Percentiles rank a stretch among this genome's conserved stretches.
Evolutionary conservation across 2,329 filamentous ascomycete species (phyloP).

Genomic region (Fusarium nanum): DNA sequence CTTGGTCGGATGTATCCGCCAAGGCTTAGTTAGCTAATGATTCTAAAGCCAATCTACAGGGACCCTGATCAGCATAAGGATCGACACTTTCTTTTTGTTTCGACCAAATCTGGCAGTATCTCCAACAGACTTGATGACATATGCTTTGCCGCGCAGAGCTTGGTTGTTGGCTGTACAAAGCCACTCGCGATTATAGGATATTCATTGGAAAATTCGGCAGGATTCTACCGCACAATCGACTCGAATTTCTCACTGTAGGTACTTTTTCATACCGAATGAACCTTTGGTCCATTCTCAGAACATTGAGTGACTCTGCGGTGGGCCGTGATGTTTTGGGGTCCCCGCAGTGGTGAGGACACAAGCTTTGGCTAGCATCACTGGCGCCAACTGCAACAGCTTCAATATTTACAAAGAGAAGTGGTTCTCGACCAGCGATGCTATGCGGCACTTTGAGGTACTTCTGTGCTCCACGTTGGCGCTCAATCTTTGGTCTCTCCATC

Average conservation of each 20-base stretch:
- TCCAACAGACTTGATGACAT: not conserved
- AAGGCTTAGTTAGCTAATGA: not conserved
- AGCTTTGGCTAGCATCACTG: conserved; percentile 33
- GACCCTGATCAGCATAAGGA: conserved; percentile 38
- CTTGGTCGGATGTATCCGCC: conserved; percentile 9
- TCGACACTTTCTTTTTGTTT: conserved; percentile 3
- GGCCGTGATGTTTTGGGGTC: conserved; percentile 12
- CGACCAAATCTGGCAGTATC: not conserved
- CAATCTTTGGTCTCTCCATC: conserved; percentile 19
- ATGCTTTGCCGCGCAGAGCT: not conserved
- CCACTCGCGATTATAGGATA: not conserved
- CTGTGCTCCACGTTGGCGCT: not conserved
- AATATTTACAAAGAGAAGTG: conserved; percentile 9
- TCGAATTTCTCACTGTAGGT: not conserved
- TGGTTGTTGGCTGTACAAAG: not conserved
- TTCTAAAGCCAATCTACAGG: conserved; percentile 4
- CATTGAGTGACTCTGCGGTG: not conserved
- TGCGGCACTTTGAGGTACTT: conserved; percentile 3
- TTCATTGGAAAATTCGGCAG: not conserved
- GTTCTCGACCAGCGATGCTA: not conserved
- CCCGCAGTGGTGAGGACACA: conserved; percentile 25
- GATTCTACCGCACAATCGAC: not conserved
- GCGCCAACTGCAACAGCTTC: conserved; percentile 8
- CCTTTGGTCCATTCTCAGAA: not conserved
- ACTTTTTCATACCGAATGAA: not conserved